Conservation (phyloP, 1,284 basidiomycete genomes). For the Ganoderma meredithae region DNA sequence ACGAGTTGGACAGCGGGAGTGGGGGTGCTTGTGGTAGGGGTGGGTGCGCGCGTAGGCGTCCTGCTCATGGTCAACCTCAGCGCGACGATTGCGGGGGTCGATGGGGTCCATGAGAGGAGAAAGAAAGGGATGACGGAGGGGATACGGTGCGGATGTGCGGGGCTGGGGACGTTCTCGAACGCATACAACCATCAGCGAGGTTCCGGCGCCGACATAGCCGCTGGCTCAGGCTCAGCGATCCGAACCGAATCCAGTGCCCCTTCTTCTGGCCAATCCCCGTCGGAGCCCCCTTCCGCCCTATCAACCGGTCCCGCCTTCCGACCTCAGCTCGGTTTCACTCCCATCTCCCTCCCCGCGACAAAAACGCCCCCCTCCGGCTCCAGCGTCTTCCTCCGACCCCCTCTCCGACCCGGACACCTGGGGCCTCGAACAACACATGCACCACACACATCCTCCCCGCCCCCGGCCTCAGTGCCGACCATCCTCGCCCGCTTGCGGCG, state of each 20-base stretch:
- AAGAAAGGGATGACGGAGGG: constrained; percentile 38
- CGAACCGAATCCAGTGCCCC: constrained; percentile 29
- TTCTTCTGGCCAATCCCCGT: constrained; percentile 28
- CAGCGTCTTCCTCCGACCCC: not conserved
- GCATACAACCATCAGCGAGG: constrained; percentile 38
- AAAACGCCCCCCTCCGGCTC: constrained; percentile 5
- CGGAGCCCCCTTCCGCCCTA: constrained; percentile 33
- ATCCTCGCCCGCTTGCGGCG: not conserved
- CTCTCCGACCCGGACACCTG: not conserved
- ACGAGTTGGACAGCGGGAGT: constrained; percentile 30
- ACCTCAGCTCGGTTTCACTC: constrained; percentile 27
- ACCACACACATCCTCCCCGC: not conserved
- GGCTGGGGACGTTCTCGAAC: constrained; percentile 38
- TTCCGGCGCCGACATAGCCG: constrained; percentile 38
- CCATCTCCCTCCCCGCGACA: constrained; percentile 16
- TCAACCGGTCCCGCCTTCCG: constrained; percentile 35
- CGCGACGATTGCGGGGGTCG: constrained; percentile 55
- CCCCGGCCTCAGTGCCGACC: not conserved
- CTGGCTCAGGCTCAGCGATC: constrained; percentile 35
- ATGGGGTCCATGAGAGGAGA: constrained; percentile 42
- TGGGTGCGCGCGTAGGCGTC: constrained; percentile 37
- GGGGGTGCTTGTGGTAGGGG: constrained; percentile 48
- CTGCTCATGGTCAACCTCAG: constrained; percentile 51
- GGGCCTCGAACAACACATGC: constrained; percentile 1
- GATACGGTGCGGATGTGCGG: constrained; percentile 40